Evolutionary conservation across 2,329 filamentous ascomycete species (phyloP).

Genomic region (Magnaporthales sp.): DNA sequence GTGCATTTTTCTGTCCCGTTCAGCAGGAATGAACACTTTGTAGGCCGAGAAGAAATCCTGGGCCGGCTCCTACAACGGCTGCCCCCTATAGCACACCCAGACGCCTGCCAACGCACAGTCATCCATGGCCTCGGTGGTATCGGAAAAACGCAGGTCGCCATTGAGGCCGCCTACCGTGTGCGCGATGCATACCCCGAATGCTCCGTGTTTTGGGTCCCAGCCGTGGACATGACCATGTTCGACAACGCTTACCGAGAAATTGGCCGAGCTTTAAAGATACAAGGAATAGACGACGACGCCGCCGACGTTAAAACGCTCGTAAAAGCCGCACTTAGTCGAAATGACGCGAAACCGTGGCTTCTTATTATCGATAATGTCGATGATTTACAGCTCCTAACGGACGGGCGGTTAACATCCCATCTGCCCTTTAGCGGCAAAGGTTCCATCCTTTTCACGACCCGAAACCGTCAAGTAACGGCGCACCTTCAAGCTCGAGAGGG

Average conservation of each 20-base stretch:
- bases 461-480: conserved; percentile 11
- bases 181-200: conserved; percentile 17
- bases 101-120: too few relatives aligned
- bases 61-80: conserved; percentile 10
- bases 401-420: conserved; percentile 14
- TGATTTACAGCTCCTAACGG: conserved; percentile 22
- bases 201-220: conserved; percentile 32
- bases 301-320: conserved; percentile 26
- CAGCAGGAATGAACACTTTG: conserved; percentile 16
- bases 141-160: conserved; percentile 29
- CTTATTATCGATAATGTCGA: conserved; percentile 37
- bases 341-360: conserved; percentile 25
- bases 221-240: conserved; percentile 17
- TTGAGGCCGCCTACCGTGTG: conserved; percentile 23
- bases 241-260: conserved; percentile 25
- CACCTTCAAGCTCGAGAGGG: conserved; percentile 8
- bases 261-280: conserved; percentile 17
- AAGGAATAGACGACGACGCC: conserved; percentile 21
- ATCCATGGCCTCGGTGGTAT: conserved; percentile 24
- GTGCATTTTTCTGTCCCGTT: conserved; percentile 12
- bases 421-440: conserved; percentile 21
- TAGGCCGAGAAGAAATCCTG: conserved; percentile 14
- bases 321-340: conserved; percentile 20
- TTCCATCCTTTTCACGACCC: conserved; percentile 21
- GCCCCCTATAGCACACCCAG: conserved; percentile 4